phyloP scores from a whole-genome alignment of 2,329 filamentous ascomycete genomes.

The Ascochyta viciae-villosae region DNA sequence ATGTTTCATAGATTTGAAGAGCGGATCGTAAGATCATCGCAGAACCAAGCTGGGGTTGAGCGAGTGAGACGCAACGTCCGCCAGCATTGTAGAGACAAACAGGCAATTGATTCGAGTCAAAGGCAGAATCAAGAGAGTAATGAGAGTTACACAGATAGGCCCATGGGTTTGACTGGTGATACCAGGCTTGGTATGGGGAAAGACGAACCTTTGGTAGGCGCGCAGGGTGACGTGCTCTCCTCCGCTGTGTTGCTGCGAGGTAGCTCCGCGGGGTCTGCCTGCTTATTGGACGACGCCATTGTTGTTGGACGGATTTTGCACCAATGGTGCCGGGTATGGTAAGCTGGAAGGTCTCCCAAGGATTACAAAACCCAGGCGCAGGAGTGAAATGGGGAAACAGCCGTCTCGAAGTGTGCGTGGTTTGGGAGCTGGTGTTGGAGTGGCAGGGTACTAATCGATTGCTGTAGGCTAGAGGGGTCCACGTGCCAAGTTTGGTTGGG shows the following conservation, averaged over 20 bases:
- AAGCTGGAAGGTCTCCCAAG: constrained; percentile 8
- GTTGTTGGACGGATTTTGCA: constrained; percentile 1
- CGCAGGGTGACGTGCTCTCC: constrained; percentile 38
- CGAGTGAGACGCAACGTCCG: not conserved
- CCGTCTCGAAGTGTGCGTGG: constrained; percentile 7
- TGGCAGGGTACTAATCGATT: constrained; percentile 27
- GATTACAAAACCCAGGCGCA: constrained; percentile 6
- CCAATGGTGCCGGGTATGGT: constrained; percentile 5
- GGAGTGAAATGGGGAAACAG: constrained; percentile 9
- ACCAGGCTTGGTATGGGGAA: constrained; percentile 9
- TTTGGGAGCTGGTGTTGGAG: constrained; percentile 11
- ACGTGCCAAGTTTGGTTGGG: constrained; percentile 44
- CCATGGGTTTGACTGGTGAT: constrained; percentile 10
- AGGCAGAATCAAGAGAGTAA: not conserved
- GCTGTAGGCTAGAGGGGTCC: constrained; percentile 26
- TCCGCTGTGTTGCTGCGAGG: constrained; percentile 26
- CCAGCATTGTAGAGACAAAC: not conserved
- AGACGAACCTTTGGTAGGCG: constrained; percentile 43
- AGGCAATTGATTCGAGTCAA: not conserved
- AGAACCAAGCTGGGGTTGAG: not conserved
- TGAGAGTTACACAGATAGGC: not conserved
- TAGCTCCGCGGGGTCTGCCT: constrained; percentile 25
- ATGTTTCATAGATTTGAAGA: not conserved
- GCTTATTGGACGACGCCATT: constrained; percentile 42
- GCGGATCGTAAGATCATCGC: not conserved